phyloP scores from a whole-genome alignment of 2,329 filamentous ascomycete genomes.

The Corynespora cassiicola region DNA sequence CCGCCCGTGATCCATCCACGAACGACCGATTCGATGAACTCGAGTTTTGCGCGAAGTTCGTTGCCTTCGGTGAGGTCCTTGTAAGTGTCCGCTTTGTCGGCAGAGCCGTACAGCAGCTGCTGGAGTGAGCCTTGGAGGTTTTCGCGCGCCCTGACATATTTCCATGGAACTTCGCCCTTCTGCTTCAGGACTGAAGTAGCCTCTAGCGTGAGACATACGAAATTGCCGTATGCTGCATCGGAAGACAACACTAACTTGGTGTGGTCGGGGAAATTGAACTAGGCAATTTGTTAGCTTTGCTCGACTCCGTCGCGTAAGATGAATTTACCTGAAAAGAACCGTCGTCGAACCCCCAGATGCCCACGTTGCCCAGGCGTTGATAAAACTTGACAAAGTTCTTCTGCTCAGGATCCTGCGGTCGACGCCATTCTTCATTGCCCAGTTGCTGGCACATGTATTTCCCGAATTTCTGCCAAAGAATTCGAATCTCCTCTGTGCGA shows the following conservation, averaged over 20 bases:
- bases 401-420: constrained; percentile 51
- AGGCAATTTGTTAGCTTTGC: constrained; percentile 3
- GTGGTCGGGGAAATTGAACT: constrained; percentile 90
- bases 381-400: constrained; percentile 76
- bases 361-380: constrained; percentile 80
- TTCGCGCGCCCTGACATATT: constrained; percentile 72
- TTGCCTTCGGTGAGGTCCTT: constrained; percentile 71
- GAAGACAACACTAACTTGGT: constrained; percentile 82
- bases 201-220: constrained; percentile 76
- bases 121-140: constrained; percentile 75
- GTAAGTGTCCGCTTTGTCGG: constrained; percentile 56
- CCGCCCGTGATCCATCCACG: constrained; percentile 74
- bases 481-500: constrained; percentile 62
- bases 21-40: constrained; percentile 72
- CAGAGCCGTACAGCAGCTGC: constrained; percentile 70
- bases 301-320: constrained; percentile 1
- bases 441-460: constrained; percentile 67
- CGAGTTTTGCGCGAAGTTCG: constrained; percentile 74
- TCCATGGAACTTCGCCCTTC: constrained; percentile 67
- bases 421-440: constrained; percentile 54
- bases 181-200: constrained; percentile 70
- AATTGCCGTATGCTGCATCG: constrained; percentile 77
- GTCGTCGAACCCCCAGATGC: constrained; percentile 81
- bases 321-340: constrained; percentile 73
- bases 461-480: constrained; percentile 72